These are phyloP conservation scores for Diaporthe nobilis DNA, from an alignment of 2,329 filamentous ascomycete genomes.

Conservation along the genomic window DNA sequence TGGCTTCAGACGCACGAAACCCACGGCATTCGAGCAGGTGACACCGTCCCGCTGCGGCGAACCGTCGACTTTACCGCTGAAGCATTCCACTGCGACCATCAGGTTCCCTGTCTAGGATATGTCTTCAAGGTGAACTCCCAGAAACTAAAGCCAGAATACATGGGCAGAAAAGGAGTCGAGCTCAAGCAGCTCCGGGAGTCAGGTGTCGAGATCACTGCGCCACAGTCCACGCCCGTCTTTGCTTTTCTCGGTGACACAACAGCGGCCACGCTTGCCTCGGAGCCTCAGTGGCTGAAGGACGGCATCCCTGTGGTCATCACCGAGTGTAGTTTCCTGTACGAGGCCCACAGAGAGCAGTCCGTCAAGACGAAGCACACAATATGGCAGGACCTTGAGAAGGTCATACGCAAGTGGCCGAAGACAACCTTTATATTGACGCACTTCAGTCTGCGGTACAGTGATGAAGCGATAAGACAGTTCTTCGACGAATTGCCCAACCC, in stretches of 20 bases:
- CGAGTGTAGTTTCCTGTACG: conserved; percentile 63
- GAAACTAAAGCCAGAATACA: conserved; percentile 57
- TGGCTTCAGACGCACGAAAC: conserved; percentile 57
- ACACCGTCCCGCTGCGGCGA: conserved; percentile 54
- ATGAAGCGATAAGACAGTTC: conserved; percentile 57
- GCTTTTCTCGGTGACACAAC: conserved; percentile 65
- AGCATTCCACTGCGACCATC: conserved; percentile 62
- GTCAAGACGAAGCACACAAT: conserved; percentile 62
- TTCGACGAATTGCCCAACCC: conserved; percentile 57
- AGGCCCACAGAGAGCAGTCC: conserved; percentile 59
- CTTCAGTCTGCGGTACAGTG: conserved; percentile 62
- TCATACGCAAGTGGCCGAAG: conserved; percentile 57
- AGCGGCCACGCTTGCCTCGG: conserved; percentile 54
- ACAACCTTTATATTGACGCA: conserved; percentile 64
- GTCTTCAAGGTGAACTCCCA: conserved; percentile 58
- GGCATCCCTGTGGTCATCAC: conserved; percentile 62
- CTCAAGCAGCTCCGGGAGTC: conserved; percentile 55
- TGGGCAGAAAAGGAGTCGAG: conserved; percentile 52
- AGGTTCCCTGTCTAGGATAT: conserved; percentile 63
- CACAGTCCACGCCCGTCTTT: conserved; percentile 57
- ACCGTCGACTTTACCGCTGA: conserved; percentile 55
- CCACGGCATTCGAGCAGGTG: conserved; percentile 54
- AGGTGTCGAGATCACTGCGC: conserved; percentile 57
- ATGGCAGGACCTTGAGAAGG: conserved; percentile 61
- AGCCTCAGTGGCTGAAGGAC: conserved; percentile 56